Evolutionary conservation across 805 yeast species (phyloP).

Genomic region (Hanseniaspora clermontiae): DNA sequence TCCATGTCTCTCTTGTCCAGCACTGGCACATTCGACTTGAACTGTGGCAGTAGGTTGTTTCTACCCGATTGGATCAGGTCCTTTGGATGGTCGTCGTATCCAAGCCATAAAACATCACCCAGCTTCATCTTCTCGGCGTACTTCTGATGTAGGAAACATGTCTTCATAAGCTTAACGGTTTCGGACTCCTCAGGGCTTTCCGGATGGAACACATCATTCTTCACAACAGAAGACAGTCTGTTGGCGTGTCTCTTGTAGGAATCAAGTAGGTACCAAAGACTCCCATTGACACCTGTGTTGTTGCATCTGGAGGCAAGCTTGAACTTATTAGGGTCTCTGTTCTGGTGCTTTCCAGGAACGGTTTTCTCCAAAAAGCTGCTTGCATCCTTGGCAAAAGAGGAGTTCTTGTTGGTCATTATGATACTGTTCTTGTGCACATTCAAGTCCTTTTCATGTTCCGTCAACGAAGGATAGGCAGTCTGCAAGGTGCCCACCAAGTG

Average conservation of each 20-base stretch:
- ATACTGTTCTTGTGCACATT: slow-evolving; percentile 62
- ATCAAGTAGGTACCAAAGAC: background rate
- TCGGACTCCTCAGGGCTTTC: background rate
- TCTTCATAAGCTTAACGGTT: background rate
- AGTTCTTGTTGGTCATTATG: slow-evolving; percentile 48
- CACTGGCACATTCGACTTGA: background rate
- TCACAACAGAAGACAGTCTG: background rate
- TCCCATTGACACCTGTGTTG: background rate
- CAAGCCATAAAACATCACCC: slow-evolving; percentile 4
- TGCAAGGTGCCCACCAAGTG: slow-evolving; percentile 56
- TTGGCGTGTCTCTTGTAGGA: background rate
- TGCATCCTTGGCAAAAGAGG: background rate
- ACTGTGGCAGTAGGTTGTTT: background rate
- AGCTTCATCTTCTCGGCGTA: background rate
- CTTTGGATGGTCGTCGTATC: slow-evolving; percentile 7
- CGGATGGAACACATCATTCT: slow-evolving; percentile 10
- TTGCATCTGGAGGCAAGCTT: background rate
- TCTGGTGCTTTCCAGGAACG: background rate
- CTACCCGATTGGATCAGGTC: background rate
- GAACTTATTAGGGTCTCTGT: background rate
- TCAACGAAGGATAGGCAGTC: slow-evolving; percentile 46
- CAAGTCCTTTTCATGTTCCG: slow-evolving; percentile 56
- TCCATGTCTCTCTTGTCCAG: background rate
- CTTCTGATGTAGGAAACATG: background rate
- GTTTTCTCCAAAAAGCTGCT: background rate